A percentile compares a stretch with the other conserved stretches of the same genome.
phyloP scores from a whole-genome alignment of 2,329 filamentous ascomycete genomes.

The Fusarium tupiense region DNA sequence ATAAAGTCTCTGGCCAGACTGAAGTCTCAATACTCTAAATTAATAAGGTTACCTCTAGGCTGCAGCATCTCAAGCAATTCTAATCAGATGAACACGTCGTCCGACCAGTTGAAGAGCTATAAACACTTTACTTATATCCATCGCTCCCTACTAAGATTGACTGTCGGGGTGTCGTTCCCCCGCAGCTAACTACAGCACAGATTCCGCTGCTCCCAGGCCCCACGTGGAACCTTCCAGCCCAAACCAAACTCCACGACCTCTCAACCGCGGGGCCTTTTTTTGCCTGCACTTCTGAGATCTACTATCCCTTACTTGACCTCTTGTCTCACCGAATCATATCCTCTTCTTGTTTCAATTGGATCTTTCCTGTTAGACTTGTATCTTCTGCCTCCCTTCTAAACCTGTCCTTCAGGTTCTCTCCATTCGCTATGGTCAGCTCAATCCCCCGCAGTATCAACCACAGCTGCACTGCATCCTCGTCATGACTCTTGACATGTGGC shows the following conservation, averaged over 20 bases:
- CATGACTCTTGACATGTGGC: slow-evolving; percentile 5
- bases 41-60: neutral
- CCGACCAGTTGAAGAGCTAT: too few relatives aligned
- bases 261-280: slow-evolving; percentile 38
- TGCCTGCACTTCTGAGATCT: slow-evolving; percentile 22
- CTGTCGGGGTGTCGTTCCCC: slow-evolving; percentile 16
- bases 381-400: neutral
- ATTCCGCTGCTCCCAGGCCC: slow-evolving; percentile 27
- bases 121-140: neutral
- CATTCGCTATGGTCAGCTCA: slow-evolving; percentile 23
- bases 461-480: neutral
- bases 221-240: slow-evolving; percentile 46
- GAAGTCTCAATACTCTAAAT: neutral
- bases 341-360: slow-evolving; percentile 4
- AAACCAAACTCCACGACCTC: slow-evolving; percentile 39
- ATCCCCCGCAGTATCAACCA: slow-evolving; percentile 14
- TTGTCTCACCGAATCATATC: slow-evolving; percentile 1
- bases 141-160: neutral
- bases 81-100: too few relatives aligned
- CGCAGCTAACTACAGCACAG: slow-evolving; percentile 6
- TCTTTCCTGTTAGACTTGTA: neutral
- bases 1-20: neutral
- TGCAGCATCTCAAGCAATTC: neutral
- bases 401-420: slow-evolving; percentile 14
- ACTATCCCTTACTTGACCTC: slow-evolving; percentile 1